phyloP scores from a whole-genome alignment of 768 basidiomycete genomes.

The Saitozyma sp. region DNA sequence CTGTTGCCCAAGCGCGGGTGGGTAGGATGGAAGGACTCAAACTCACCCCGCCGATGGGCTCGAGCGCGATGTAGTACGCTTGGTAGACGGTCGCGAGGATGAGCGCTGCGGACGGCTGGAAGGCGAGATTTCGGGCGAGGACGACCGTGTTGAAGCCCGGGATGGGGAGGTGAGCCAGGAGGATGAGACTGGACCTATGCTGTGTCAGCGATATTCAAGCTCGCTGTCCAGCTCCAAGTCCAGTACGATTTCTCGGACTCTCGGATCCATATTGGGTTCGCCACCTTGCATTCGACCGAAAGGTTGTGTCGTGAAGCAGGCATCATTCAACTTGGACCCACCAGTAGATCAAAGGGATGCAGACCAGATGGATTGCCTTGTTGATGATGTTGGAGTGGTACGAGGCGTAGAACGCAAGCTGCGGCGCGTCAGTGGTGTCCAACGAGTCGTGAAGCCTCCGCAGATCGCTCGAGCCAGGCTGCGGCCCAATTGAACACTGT shows the following conservation, averaged over 20 bases:
- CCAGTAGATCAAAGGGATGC: conserved; percentile 83
- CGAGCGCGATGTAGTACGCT: conserved; percentile 75
- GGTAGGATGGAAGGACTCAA: neutral
- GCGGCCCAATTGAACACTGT: too few relatives aligned
- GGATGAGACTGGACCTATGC: conserved; percentile 31
- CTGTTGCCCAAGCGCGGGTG: conserved; percentile 43
- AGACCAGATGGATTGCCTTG: conserved; percentile 78
- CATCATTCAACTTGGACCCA: conserved; percentile 38
- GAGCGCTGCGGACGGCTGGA: conserved; percentile 70
- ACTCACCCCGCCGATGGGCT: conserved; percentile 77
- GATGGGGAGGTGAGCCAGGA: conserved; percentile 27
- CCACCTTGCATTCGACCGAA: neutral
- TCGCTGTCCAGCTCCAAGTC: neutral
- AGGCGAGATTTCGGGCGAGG: conserved; percentile 55
- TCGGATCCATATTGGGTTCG: conserved; percentile 17
- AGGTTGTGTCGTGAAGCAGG: neutral
- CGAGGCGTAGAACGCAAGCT: conserved; percentile 91
- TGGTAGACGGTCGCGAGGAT: conserved; percentile 64
- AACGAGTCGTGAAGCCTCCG: too few relatives aligned
- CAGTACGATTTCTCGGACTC: neutral
- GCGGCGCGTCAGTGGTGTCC: neutral
- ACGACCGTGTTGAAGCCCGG: conserved; percentile 17
- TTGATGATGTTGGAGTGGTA: conserved; percentile 85
- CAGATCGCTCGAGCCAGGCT: too few relatives aligned
- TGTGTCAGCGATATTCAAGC: neutral